A percentile compares a stretch with the other conserved stretches of the same genome.
These are phyloP conservation scores for Ogataea nitratoaversa DNA, from an alignment of 805 yeast genomes.

Conservation along the genomic window DNA sequence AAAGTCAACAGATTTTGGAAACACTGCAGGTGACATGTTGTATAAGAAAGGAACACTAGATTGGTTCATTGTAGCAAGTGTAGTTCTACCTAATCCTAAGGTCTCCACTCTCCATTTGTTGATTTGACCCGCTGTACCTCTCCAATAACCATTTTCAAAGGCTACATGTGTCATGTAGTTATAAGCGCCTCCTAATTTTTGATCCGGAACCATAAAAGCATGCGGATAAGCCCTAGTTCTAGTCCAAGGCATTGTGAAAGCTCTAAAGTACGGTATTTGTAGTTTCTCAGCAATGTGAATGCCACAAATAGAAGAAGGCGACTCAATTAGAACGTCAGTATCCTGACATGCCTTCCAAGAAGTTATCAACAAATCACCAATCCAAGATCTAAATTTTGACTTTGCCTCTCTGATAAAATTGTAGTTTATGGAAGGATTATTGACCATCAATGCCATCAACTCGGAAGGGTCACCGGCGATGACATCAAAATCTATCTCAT, in stretches of 20 bases:
- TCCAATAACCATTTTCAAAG: conserved; percentile 92
- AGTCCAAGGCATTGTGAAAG: conserved; percentile 99
- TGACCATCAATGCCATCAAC: conserved; percentile 87
- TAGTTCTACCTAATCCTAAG: conserved; percentile 64
- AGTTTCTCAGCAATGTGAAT: conserved; percentile 92
- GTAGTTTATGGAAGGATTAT: conserved; percentile 83
- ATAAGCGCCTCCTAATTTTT: conserved; percentile 87
- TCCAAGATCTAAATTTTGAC: conserved; percentile 76
- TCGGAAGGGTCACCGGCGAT: conserved; percentile 94
- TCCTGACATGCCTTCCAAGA: conserved; percentile 88
- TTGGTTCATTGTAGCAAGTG: conserved; percentile 66
- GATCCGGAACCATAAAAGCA: conserved; percentile 93
- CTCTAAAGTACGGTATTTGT: conserved; percentile 85
- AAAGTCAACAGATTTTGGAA: conserved; percentile 91
- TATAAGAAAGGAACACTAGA: conserved; percentile 82
- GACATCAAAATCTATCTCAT: conserved; percentile 64
- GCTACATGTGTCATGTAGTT: conserved; percentile 89
- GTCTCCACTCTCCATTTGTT: conserved; percentile 80
- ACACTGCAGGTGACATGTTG: conserved; percentile 80
- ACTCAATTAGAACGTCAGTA: conserved; percentile 80
- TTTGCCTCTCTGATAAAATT: conserved; percentile 81
- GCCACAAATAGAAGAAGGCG: conserved; percentile 97
- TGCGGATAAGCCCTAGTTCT: conserved; percentile 94
- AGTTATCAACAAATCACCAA: conserved; percentile 60
- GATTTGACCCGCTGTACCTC: conserved; percentile 81